These are phyloP conservation scores for Henningerozyma blattae DNA, from an alignment of 805 yeast species.

Conservation along the genomic window DNA sequence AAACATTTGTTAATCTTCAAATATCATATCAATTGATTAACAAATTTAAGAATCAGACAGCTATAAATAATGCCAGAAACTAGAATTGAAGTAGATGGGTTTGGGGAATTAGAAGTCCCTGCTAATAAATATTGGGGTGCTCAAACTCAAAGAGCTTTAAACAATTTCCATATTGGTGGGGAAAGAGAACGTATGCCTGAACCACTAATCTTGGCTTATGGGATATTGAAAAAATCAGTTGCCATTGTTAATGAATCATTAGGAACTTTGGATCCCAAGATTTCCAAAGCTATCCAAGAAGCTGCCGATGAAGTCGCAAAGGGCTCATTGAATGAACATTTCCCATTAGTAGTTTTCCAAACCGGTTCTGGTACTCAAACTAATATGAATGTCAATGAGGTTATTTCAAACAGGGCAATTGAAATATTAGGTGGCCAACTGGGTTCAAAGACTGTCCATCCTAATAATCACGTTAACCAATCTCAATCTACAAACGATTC, in stretches of 20 bases:
- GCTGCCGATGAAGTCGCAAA: conserved; percentile 93
- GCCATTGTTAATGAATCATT: conserved; percentile 78
- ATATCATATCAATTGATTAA: too few relatives aligned
- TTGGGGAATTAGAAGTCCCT: conserved; percentile 91
- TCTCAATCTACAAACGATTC: conserved; percentile 97
- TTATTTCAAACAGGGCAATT: conserved; percentile 94
- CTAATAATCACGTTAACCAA: conserved; percentile 96
- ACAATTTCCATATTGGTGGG: conserved; percentile 77
- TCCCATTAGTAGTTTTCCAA: conserved; percentile 97
- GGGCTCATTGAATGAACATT: conserved; percentile 85
- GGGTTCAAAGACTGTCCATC: conserved; percentile 91
- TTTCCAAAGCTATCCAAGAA: conserved; percentile 73
- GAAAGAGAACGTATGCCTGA: conserved; percentile 75
- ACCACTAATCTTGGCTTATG: conserved; percentile 85
- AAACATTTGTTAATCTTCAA: too few relatives aligned
- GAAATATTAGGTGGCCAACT: conserved; percentile 83
- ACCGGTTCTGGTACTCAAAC: conserved; percentile 98
- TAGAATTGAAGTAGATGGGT: conserved; percentile 87
- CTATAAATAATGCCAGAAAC: background rate
- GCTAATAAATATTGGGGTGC: conserved; percentile 93
- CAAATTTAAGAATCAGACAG: too few relatives aligned
- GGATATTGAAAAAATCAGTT: conserved; percentile 85
- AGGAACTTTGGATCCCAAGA: conserved; percentile 74
- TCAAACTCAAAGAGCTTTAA: conserved; percentile 87
- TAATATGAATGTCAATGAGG: conserved; percentile 98